Evolutionary conservation across 148 eudicot genomes (phyloP).

Genomic region (Amaranthus cruentus): DNA sequence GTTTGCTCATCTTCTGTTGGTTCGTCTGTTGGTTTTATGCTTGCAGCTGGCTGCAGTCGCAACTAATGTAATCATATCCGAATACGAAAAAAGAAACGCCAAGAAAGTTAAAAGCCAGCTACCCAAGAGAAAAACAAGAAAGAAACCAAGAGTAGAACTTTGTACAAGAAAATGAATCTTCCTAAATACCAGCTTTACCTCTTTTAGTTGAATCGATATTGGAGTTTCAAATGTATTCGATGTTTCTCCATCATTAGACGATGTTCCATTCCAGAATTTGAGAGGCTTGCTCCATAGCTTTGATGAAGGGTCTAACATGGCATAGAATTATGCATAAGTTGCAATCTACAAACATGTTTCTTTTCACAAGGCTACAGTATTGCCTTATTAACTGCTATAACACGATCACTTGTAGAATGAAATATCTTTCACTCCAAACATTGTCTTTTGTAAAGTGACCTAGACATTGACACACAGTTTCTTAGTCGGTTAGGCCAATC

Average conservation of each 20-base stretch:
- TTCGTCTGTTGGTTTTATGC: constrained; percentile 35
- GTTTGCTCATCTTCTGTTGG: constrained; percentile 34
- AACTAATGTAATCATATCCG: not conserved
- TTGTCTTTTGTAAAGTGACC: too few relatives aligned
- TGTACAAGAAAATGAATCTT: not conserved
- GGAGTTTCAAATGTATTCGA: constrained; percentile 3
- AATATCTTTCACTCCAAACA: too few relatives aligned
- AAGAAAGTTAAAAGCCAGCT: not conserved
- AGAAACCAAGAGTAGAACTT: too few relatives aligned
- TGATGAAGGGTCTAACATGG: constrained; percentile 3
- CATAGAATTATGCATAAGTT: not conserved
- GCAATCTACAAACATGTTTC: not conserved
- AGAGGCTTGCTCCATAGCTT: constrained; percentile 15
- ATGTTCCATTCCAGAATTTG: constrained; percentile 10
- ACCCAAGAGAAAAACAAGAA: too few relatives aligned
- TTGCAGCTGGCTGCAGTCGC: constrained; percentile 32
- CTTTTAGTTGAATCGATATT: constrained; percentile 8
- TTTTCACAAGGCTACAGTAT: not conserved
- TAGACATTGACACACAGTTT: too few relatives aligned
- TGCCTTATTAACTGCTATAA: too few relatives aligned
- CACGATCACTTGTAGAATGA: too few relatives aligned
- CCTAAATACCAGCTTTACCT: constrained; percentile 1
- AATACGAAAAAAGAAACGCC: not conserved
- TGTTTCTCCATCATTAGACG: constrained; percentile 1
- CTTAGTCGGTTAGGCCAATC: too few relatives aligned